Evolutionary conservation across 2,329 filamentous ascomycete genomes (phyloP).

Genomic region (Ceratocystis papillata): DNA sequence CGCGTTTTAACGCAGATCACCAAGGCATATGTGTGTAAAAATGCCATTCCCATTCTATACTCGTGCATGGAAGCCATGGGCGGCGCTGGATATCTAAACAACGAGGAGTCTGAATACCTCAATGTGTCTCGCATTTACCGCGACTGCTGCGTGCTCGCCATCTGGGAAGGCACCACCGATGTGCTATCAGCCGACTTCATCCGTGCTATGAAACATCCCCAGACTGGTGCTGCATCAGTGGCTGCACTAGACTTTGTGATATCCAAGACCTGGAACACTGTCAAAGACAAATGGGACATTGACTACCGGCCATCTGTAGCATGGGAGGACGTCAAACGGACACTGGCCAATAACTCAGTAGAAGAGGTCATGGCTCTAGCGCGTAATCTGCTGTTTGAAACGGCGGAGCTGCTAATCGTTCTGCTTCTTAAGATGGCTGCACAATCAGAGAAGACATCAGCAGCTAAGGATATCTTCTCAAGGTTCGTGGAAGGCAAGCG

Average conservation of each 20-base stretch:
- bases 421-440: constrained; percentile 36
- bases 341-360: constrained; percentile 32
- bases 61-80: constrained; percentile 54
- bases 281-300: constrained; percentile 26
- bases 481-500: constrained; percentile 33
- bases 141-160: constrained; percentile 52
- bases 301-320: constrained; percentile 30
- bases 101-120: constrained; percentile 48
- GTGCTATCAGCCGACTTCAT: constrained; percentile 49
- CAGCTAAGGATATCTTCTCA: constrained; percentile 33
- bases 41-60: constrained; percentile 40
- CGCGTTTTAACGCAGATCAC: constrained; percentile 49
- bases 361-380: constrained; percentile 38
- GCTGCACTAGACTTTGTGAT: constrained; percentile 38
- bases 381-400: constrained; percentile 36
- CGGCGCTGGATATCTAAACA: constrained; percentile 55
- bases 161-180: constrained; percentile 66
- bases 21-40: constrained; percentile 48
- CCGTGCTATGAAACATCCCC: constrained; percentile 39
- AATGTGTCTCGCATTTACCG: constrained; percentile 57
- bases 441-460: constrained; percentile 28
- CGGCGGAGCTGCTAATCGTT: constrained; percentile 37
- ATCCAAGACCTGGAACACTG: constrained; percentile 23
- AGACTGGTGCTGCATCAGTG: constrained; percentile 32
- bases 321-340: constrained; percentile 36